Percentiles rank a stretch among this genome's conserved stretches.
Evolutionary conservation across 768 basidiomycete genomes (phyloP).

Genomic region (Pulveroboletus sp.): DNA sequence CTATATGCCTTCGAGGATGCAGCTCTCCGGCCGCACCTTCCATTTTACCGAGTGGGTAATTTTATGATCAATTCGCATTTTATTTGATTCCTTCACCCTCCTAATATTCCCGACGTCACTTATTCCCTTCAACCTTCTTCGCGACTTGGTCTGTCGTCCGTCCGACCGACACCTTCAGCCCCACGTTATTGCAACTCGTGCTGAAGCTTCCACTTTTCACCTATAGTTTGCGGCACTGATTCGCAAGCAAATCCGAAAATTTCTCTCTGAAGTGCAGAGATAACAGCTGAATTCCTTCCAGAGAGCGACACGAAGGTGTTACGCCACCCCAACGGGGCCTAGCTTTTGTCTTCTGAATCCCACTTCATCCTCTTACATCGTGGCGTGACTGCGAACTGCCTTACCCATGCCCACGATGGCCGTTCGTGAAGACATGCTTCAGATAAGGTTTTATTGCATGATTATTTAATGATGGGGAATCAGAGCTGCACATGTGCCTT

Average conservation of each 20-base stretch:
- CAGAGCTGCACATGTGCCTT: slow-evolving; percentile 18
- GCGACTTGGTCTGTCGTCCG: not conserved
- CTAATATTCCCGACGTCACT: not conserved
- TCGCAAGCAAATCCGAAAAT: slow-evolving; percentile 1
- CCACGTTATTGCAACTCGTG: slow-evolving; percentile 9
- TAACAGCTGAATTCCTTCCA: slow-evolving; percentile 8
- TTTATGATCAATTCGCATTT: slow-evolving; percentile 2
- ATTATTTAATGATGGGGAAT: slow-evolving; percentile 15
- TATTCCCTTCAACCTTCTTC: not conserved
- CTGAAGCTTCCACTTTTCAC: slow-evolving; percentile 1
- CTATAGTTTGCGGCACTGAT: slow-evolving; percentile 1
- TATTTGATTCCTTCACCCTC: not conserved
- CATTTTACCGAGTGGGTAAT: slow-evolving; percentile 8
- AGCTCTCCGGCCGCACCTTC: not conserved
- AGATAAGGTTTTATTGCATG: slow-evolving; percentile 20
- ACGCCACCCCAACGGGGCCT: not conserved
- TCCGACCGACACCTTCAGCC: slow-evolving; percentile 4
- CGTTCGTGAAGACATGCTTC: slow-evolving; percentile 6
- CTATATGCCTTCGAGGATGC: not conserved
- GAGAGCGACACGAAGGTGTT: slow-evolving; percentile 3
- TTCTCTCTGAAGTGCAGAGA: not conserved
- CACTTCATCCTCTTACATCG: slow-evolving; percentile 17
- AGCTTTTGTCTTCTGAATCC: not conserved
- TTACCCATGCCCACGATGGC: slow-evolving; percentile 16
- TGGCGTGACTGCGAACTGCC: slow-evolving; percentile 11